Base-by-base conservation (phyloP, 495 filamentous ascomycete species). In the Haplographium delicatum region DNA sequence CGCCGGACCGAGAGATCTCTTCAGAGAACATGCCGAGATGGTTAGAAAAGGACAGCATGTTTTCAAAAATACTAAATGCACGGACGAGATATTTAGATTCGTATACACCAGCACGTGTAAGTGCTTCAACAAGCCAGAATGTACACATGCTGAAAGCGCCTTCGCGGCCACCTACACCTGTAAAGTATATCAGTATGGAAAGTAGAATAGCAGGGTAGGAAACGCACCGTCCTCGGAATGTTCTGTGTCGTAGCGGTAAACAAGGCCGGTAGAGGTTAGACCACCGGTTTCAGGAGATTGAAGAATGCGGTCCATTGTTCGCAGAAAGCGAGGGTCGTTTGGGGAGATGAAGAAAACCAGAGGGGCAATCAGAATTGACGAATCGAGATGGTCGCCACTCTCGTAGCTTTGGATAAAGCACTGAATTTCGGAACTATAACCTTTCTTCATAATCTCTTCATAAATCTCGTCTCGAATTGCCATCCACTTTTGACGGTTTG, bases 141-240 rank as follows among this genome's bases (percentile, higher is more conserved):
- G 83, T 88, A 51, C 83, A 84, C 83, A 88, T 87, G 60, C 75
- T 77, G 59, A 88, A 88, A 16, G 83, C 82, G n/a, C 84, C 84
- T 64, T 88, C 84, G 24, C 77, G 70, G 18, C 84, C 84, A 28
- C 81, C 81, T 4, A 88, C 79, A n/a, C 84, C 83, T 85, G 54
- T 51, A 9, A 4, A 13, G 20, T 22, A 27, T 37, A 22, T 27
- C 24, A 42, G 35, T 27, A 19, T 5, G 7, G 24, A 15, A 24
- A 31, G 35, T 7, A 33, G 13, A 30, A 19, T 11, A n/a, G 23
- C 2, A 25, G 13, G 39, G n/a, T 25, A 7, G 35, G 25, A 7
- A 24, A 62, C 75, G 54, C 65, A 83, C 84, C 84, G 53, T 86
- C 84, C 40, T 87, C 76, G 11, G 80, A 72, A 39, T 74, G 70